Conservation (phyloP, 2,329 filamentous ascomycete genomes). For the Dactylellina leptospora region DNA sequence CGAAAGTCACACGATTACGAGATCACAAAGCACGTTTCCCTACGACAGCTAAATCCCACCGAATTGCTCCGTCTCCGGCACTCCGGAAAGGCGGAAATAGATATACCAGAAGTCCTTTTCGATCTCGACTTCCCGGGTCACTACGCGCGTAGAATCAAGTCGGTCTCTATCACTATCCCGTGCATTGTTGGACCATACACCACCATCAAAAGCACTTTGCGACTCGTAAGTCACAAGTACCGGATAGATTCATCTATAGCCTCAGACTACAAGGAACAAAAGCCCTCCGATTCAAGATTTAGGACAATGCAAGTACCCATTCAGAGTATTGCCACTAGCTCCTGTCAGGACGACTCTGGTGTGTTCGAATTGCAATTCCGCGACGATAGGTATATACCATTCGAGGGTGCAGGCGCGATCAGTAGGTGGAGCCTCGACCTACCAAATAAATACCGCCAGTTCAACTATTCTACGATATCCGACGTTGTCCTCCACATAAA, state of each 20-base stretch:
- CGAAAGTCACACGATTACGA: slow-evolving; percentile 57
- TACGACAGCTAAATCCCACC: slow-evolving; percentile 57
- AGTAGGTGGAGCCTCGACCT: slow-evolving; percentile 59
- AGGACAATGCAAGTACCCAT: slow-evolving; percentile 56
- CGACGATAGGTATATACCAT: slow-evolving; percentile 59
- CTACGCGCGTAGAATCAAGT: slow-evolving; percentile 60
- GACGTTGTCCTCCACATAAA: slow-evolving; percentile 60
- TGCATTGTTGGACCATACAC: slow-evolving; percentile 58
- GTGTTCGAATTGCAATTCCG: slow-evolving; percentile 60
- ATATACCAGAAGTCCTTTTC: slow-evolving; percentile 59
- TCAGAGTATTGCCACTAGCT: slow-evolving; percentile 53
- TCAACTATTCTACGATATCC: slow-evolving; percentile 59
- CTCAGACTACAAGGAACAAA: slow-evolving; percentile 2
- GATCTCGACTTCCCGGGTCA: slow-evolving; percentile 62
- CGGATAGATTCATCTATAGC: not conserved
- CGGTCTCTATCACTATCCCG: slow-evolving; percentile 59
- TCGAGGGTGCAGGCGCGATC: slow-evolving; percentile 61
- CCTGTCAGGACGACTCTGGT: slow-evolving; percentile 58
- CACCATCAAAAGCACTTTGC: slow-evolving; percentile 56
- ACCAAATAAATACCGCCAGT: slow-evolving; percentile 53
- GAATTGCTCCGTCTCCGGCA: slow-evolving; percentile 57
- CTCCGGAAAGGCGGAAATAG: slow-evolving; percentile 55
- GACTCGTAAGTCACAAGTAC: slow-evolving; percentile 40
- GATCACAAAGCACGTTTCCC: slow-evolving; percentile 58
- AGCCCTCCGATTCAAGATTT: slow-evolving; percentile 51